phyloP scores from a whole-genome alignment of 2,329 filamentous ascomycete genomes.

The Phyllosticta ampelicida region DNA sequence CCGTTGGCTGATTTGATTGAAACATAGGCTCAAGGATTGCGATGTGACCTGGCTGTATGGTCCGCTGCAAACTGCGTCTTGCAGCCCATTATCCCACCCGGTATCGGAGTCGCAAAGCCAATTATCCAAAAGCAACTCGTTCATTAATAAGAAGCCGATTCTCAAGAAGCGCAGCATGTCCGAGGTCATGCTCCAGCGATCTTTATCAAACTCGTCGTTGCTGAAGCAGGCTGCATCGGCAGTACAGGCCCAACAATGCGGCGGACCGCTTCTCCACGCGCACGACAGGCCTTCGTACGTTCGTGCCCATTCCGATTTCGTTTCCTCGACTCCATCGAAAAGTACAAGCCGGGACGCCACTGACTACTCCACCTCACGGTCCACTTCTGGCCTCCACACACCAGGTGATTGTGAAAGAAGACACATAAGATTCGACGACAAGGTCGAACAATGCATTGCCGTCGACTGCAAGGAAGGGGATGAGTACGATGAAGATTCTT shows the following conservation, averaged over 20 bases:
- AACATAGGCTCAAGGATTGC: slow-evolving; percentile 78
- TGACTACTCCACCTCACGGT: slow-evolving; percentile 54
- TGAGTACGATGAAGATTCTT: slow-evolving; percentile 48
- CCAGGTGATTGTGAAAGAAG: slow-evolving; percentile 54
- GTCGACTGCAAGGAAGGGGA: slow-evolving; percentile 77
- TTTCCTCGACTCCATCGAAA: slow-evolving; percentile 52
- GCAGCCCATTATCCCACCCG: slow-evolving; percentile 40
- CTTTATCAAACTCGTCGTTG: slow-evolving; percentile 76
- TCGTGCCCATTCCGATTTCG: slow-evolving; percentile 59
- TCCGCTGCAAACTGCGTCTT: slow-evolving; percentile 65
- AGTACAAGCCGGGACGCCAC: slow-evolving; percentile 52
- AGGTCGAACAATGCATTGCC: slow-evolving; percentile 91
- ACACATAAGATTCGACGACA: slow-evolving; percentile 94
- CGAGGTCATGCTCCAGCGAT: slow-evolving; percentile 85
- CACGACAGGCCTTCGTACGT: slow-evolving; percentile 44
- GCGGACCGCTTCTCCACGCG: slow-evolving; percentile 17
- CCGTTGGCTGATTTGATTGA: slow-evolving; percentile 25
- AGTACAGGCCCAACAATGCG: slow-evolving; percentile 57
- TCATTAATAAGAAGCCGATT: slow-evolving; percentile 78
- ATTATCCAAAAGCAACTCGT: slow-evolving; percentile 55
- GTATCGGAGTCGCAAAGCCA: slow-evolving; percentile 42
- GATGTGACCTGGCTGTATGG: slow-evolving; percentile 98
- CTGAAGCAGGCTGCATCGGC: slow-evolving; percentile 82
- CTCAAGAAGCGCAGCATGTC: slow-evolving; percentile 95
- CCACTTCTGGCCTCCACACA: slow-evolving; percentile 61